Conservation (phyloP, 176 grass and related monocot species). For the Thinopyrum elongatum region DNA sequence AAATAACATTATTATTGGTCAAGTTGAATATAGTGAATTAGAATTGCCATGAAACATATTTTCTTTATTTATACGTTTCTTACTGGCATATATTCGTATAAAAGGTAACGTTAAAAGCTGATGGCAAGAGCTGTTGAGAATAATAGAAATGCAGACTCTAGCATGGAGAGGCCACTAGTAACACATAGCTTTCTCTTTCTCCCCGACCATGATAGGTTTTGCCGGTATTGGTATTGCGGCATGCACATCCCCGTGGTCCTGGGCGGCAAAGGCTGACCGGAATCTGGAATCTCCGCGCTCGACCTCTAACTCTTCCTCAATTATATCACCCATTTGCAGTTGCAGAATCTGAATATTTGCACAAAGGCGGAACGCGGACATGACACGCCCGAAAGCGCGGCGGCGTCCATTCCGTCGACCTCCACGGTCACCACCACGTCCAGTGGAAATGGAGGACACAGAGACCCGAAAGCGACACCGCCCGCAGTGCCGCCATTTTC, state of each 20-base stretch:
- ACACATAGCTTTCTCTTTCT: not conserved
- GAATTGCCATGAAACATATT: not conserved
- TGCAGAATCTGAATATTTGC: constrained; percentile 47
- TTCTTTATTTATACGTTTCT: not conserved
- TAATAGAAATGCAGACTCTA: not conserved
- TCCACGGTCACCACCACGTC: not conserved
- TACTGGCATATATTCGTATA: not conserved
- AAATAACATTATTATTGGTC: not conserved
- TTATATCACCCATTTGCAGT: constrained; percentile 49
- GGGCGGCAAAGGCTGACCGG: constrained; percentile 14
- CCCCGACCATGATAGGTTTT: not conserved
- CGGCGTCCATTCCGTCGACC: constrained; percentile 23
- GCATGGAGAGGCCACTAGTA: not conserved
- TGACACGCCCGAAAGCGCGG: constrained; percentile 41
- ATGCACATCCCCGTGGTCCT: constrained; percentile 39
- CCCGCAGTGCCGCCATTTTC: constrained; percentile 15
- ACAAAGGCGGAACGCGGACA: constrained; percentile 12
- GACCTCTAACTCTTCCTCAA: constrained; percentile 28
- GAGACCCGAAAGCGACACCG: constrained; percentile 19
- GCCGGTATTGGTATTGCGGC: constrained; percentile 32
- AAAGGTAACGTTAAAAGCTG: not conserved
- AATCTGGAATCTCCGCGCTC: constrained; percentile 54
- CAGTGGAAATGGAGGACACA: constrained; percentile 9
- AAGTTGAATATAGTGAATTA: not conserved
- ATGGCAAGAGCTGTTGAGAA: not conserved